Base-by-base conservation (phyloP, 179 eudicot genomes). In the Corrigiola litoralis region DNA sequence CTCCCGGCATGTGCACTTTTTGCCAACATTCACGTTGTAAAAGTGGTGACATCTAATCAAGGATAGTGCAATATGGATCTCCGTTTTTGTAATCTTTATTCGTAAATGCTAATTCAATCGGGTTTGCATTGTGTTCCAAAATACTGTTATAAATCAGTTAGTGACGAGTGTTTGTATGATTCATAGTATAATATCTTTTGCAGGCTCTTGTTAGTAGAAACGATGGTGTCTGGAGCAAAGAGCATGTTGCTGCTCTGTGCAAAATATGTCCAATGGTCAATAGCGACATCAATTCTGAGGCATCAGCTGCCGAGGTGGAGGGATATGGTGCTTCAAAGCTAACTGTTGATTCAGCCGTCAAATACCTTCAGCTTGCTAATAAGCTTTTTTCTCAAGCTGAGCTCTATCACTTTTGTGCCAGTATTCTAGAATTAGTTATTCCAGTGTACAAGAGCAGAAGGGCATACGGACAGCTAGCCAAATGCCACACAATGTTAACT, bases 311-410 rank as follows among this genome's bases (percentile, higher is more conserved):
- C 20, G 99, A 94, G 75, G 97, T 94, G 62, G 99, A 94, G 78
- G 99, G 99, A 58, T 94, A 94, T 69, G 99, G 99, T 75, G 96
- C 99, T 67, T 94, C 99, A 37, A 94, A 94, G 76, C 90, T 94
- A 52, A 94, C 99, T 11, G 95, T 94, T 31, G 99, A 94, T 76
- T 94, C 99, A 4, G 95, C 99, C 47, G 99, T 94, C 13, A 94
- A 94, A 66, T 94, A 94, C 73, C 83, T 94, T 36, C 99, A 91
- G 85, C 95, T 94, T 66, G 97, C 99, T 57, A 94, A 94, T 79
- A 94, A 88, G 80, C 97, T 90, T 48, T 94, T 94, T 76, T 91
- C 97, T 61, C 97, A 94, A 74, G 99, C 99, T 0, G 99, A 94
- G 67, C 87, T 94, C 57, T 80, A 75, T 71, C 97, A 94, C 74